Base-by-base conservation (phyloP, 2,329 filamentous ascomycete genomes). In the Colletotrichum sp. region DNA sequence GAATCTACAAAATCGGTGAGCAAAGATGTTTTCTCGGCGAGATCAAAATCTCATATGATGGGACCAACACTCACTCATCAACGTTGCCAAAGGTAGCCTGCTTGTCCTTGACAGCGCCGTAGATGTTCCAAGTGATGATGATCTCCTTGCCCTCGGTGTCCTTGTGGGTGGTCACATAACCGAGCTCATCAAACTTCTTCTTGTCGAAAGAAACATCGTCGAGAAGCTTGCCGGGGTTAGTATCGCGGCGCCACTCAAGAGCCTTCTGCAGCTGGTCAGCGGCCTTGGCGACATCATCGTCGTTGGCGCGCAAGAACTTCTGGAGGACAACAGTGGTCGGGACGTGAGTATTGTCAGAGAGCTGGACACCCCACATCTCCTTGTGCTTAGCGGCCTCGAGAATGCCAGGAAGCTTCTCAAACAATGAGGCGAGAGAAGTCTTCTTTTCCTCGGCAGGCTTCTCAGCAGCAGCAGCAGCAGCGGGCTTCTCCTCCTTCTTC, bases 261-360 rank as follows among this genome's bases (percentile, higher is more conserved):
- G 96, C 96, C 81, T 93, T 92, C 75, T 87, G 89, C 60, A 99
- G 91, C 87, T 98, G 96, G 71, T 93, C 91, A 82, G 93, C 92
- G 18, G 96, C 95, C 82, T 93, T 93, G 69, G 89, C 88, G 8
- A 95, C 83, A 81, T 98, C 93, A 77, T 93, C 93, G 77, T 93
- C 92, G 84, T 98, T 98, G 83, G 96, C 96, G 80, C 96, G 95
- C 72, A 99, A 91, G 87, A 96, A 98, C 88, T 98, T 99, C 83
- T 98, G 95, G 65, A 98, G 89, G 68, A 98, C 91, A 80, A 98
- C 93, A 82, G 94, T 93, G 64, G 94, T 96, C 71, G 95, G 95
- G 69, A 96, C 89, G 80, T 95, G 89, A 55, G 86, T 84, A 24
- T 86, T 85, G 73, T 88, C 85, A 16, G 85, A 85, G 60, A 98